phyloP scores from a whole-genome alignment of 164 flowering plant species.

The Piper longum region DNA sequence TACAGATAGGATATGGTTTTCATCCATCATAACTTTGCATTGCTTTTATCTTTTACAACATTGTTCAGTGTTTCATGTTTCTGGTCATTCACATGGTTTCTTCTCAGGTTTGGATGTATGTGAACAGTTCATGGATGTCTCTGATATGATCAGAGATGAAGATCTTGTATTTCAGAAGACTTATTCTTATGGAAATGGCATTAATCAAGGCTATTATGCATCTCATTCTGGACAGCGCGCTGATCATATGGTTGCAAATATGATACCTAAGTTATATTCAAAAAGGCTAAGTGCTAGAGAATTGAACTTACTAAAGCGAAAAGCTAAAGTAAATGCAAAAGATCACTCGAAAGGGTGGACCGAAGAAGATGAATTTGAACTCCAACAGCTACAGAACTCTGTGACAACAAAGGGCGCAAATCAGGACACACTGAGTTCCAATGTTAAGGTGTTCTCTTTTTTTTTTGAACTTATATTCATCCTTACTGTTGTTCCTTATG shows the following conservation, averaged over 20 bases:
- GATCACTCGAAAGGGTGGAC: constrained; percentile 66
- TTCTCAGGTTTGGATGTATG: constrained; percentile 76
- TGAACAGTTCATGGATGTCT: constrained; percentile 98
- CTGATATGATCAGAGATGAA: constrained; percentile 89
- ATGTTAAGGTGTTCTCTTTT: constrained; percentile 12
- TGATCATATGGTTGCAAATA: constrained; percentile 51
- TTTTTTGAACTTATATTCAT: neutral
- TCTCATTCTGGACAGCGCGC: constrained; percentile 36
- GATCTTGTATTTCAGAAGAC: constrained; percentile 58
- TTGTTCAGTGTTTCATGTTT: no score
- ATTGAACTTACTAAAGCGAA: constrained; percentile 71
- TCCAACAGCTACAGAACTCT: constrained; percentile 25
- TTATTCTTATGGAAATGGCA: constrained; percentile 41
- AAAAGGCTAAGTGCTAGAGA: constrained; percentile 93
- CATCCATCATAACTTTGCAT: neutral
- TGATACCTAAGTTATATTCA: constrained; percentile 51
- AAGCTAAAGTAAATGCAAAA: constrained; percentile 79
- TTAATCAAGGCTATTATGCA: constrained; percentile 26
- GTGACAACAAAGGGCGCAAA: constrained; percentile 31
- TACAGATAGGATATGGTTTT: no score
- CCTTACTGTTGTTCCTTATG: neutral
- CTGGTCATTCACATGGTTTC: neutral
- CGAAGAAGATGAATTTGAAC: constrained; percentile 55
- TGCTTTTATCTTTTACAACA: neutral
- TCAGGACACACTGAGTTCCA: constrained; percentile 26